Evolutionary conservation across 2,329 filamentous ascomycete genomes (phyloP).

Genomic region (Ascochyta koolunga): DNA sequence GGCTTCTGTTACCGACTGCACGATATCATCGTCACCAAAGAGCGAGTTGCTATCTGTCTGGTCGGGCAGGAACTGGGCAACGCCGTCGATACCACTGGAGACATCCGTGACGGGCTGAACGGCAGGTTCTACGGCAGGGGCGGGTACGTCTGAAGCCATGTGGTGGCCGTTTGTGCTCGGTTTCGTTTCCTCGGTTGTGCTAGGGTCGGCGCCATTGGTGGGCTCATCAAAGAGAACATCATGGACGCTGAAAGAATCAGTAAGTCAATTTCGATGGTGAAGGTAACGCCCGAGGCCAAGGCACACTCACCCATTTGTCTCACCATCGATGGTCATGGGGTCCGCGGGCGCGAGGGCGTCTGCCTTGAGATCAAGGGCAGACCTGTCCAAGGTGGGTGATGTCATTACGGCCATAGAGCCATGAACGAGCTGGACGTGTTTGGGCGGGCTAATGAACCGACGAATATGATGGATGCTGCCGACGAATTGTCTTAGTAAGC

Average conservation of each 20-base stretch:
- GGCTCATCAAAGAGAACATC: conserved; percentile 47
- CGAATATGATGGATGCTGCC: conserved; percentile 15
- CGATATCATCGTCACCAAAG: conserved; percentile 38
- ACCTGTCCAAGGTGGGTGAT: conserved; percentile 45
- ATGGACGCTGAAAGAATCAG: conserved; percentile 37
- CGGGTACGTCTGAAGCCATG: conserved; percentile 27
- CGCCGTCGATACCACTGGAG: conserved; percentile 52
- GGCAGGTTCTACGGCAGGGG: conserved; percentile 36
- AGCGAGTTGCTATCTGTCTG: conserved; percentile 50
- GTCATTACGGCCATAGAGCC: conserved; percentile 51
- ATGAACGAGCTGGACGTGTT: conserved; percentile 36
- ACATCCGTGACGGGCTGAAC: conserved; percentile 50
- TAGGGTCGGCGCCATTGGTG: conserved; percentile 23
- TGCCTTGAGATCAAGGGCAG: conserved; percentile 58
- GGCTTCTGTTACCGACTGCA: conserved; percentile 46
- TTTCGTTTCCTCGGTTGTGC: conserved; percentile 25
- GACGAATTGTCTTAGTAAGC: conserved; percentile 25
- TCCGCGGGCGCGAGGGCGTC: conserved; percentile 54
- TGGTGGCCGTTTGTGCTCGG: conserved; percentile 42
- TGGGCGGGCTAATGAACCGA: conserved; percentile 28
- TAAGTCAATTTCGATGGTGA: conserved; percentile 10
- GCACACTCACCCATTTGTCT: conserved; percentile 65
- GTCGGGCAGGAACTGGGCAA: conserved; percentile 52
- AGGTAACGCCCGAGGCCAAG: conserved; percentile 3
- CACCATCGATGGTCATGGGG: conserved; percentile 60